A percentile compares a stretch with the other conserved stretches of the same genome.
These are phyloP conservation scores for Lipomyces oligophaga DNA, from an alignment of 805 yeast species.

Conservation along the genomic window DNA sequence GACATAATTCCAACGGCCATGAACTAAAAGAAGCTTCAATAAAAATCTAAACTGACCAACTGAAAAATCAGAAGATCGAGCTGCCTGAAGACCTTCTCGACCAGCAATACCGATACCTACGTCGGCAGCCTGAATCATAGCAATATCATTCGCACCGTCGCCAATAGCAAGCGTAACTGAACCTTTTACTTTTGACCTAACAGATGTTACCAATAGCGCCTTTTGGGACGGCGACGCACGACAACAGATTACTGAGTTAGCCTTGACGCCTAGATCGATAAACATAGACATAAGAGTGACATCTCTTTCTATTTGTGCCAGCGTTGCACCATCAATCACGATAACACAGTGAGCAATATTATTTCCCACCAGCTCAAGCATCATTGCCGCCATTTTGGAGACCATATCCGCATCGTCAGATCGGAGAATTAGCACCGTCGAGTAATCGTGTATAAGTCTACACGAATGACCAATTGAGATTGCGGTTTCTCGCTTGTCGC, in stretches of 20 bases:
- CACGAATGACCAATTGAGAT: conserved; percentile 96
- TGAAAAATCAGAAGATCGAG: conserved; percentile 89
- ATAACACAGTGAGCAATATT: conserved; percentile 90
- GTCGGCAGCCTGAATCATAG: conserved; percentile 98
- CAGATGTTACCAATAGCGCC: conserved; percentile 78
- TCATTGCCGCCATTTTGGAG: conserved; percentile 69
- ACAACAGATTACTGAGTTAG: conserved; percentile 90
- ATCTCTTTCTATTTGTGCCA: conserved; percentile 69
- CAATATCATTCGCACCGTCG: conserved; percentile 98
- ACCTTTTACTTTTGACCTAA: conserved; percentile 62
- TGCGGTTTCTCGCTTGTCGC: conserved; percentile 97
- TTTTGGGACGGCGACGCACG: conserved; percentile 97
- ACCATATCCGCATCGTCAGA: conserved; percentile 53
- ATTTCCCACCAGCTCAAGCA: conserved; percentile 66
- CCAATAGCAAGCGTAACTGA: conserved; percentile 94
- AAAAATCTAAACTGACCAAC: conserved; percentile 90
- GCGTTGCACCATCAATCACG: conserved; percentile 90
- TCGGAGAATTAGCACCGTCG: conserved; percentile 73
- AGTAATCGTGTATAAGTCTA: conserved; percentile 84
- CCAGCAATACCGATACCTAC: conserved; percentile 98
- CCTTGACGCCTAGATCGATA: conserved; percentile 76
- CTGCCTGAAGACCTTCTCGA: conserved; percentile 94
- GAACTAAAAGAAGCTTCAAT: conserved; percentile 78
- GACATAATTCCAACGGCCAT: conserved; percentile 92
- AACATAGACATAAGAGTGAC: conserved; percentile 67